Evolutionary conservation across 1,139 yeast genomes (phyloP).

Genomic region (Lodderomyces beijingensis): DNA sequence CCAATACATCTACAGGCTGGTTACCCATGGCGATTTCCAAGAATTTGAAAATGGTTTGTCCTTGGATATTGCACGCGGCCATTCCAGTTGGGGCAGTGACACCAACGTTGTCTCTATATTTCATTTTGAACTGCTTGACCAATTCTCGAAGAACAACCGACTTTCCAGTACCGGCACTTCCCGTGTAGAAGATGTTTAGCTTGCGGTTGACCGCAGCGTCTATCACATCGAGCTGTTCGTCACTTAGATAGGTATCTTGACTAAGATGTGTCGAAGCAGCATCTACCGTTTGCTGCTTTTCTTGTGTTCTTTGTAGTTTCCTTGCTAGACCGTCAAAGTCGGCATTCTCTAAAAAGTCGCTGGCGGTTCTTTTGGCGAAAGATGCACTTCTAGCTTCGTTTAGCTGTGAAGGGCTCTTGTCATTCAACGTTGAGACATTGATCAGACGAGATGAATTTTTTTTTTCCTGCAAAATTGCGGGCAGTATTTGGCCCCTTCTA

Average conservation of each 20-base stretch:
- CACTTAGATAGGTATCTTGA: slow-evolving; percentile 19
- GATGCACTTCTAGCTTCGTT: not conserved
- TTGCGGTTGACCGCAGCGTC: slow-evolving; percentile 56
- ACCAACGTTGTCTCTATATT: slow-evolving; percentile 50
- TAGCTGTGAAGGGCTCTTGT: slow-evolving; percentile 1
- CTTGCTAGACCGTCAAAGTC: slow-evolving; percentile 20
- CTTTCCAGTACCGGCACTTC: slow-evolving; percentile 85
- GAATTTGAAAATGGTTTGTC: slow-evolving; percentile 74
- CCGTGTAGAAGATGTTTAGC: slow-evolving; percentile 64
- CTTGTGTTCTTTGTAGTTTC: slow-evolving; percentile 15
- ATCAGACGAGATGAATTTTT: not conserved
- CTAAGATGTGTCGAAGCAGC: not conserved
- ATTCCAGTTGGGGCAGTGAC: slow-evolving; percentile 90
- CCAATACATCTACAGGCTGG: slow-evolving; percentile 41
- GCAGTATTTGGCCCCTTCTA: slow-evolving; percentile 5
- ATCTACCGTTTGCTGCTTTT: not conserved
- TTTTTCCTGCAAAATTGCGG: slow-evolving; percentile 9
- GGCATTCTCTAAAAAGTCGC: slow-evolving; percentile 10
- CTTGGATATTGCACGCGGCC: slow-evolving; percentile 87
- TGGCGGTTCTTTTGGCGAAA: slow-evolving; percentile 8
- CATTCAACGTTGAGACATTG: not conserved
- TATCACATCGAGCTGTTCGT: slow-evolving; percentile 70
- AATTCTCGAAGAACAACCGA: slow-evolving; percentile 66
- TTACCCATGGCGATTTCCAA: slow-evolving; percentile 75
- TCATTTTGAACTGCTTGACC: slow-evolving; percentile 39